phyloP scores from a whole-genome alignment of 2,329 filamentous ascomycete genomes.

The Botrytis paeoniae region DNA sequence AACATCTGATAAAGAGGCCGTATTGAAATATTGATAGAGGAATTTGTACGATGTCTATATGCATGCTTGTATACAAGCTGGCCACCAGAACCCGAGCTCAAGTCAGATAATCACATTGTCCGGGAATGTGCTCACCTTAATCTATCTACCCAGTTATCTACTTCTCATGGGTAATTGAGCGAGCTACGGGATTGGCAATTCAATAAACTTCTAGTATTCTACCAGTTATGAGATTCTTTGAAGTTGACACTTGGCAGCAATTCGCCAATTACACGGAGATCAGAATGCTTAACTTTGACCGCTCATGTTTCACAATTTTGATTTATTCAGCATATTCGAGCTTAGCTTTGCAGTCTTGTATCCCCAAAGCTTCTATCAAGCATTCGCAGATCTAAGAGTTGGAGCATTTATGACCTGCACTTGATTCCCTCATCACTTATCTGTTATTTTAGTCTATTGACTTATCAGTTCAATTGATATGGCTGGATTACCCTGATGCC shows the following conservation, averaged over 20 bases:
- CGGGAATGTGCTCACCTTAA: not conserved
- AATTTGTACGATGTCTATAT: not conserved
- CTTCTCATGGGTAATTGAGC: too few relatives aligned
- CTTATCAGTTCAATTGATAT: not conserved
- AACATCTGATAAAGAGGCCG: not conserved
- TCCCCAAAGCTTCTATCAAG: not conserved
- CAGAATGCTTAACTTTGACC: not conserved
- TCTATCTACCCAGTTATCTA: not conserved
- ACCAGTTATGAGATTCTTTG: not conserved
- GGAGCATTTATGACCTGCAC: not conserved
- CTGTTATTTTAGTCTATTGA: not conserved
- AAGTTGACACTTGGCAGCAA: not conserved
- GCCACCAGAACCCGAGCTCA: not conserved
- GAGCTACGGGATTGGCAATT: not conserved
- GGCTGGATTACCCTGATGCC: not conserved
- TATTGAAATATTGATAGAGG: not conserved
- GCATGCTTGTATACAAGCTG: not conserved
- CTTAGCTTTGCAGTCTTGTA: rapidly evolving
- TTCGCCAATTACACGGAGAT: not conserved
- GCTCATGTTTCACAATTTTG: not conserved
- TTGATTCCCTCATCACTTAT: not conserved
- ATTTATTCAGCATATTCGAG: not conserved
- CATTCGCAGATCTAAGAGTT: not conserved
- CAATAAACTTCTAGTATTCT: not conserved
- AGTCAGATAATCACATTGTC: not conserved